These are phyloP conservation scores for Diaporthe batatas DNA, from an alignment of 2,329 filamentous ascomycete species.

Conservation along the genomic window DNA sequence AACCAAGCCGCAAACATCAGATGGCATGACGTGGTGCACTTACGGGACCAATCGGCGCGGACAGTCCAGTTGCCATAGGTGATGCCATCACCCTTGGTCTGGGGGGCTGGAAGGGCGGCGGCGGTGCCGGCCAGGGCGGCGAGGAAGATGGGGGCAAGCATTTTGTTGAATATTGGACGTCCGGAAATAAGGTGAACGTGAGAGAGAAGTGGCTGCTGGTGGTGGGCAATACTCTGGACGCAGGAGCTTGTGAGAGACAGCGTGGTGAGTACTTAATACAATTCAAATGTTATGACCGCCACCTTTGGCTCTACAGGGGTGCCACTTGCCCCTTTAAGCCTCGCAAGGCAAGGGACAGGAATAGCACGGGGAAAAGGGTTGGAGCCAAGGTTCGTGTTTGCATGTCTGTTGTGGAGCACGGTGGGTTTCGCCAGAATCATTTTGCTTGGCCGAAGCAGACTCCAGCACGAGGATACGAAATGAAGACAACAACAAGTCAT, in stretches of 20 bases:
- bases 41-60: slow-evolving; percentile 36
- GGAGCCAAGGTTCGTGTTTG: slow-evolving; percentile 26
- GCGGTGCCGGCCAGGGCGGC: slow-evolving; percentile 31
- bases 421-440: slow-evolving; percentile 8
- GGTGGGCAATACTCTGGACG: background rate
- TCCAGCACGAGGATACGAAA: slow-evolving; percentile 17
- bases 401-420: slow-evolving; percentile 12
- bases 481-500: slow-evolving; percentile 15
- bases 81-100: slow-evolving; percentile 11
- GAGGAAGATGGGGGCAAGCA: slow-evolving; percentile 29
- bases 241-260: background rate
- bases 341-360: slow-evolving; percentile 13
- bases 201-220: background rate
- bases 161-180: background rate
- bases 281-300: background rate
- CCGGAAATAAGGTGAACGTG: background rate
- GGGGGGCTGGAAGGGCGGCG: slow-evolving; percentile 20
- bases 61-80: slow-evolving; percentile 34
- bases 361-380: background rate
- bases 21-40: background rate
- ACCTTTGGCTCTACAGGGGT: background rate
- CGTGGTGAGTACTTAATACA: background rate
- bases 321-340: background rate
- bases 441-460: slow-evolving; percentile 8
- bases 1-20: background rate